Base-by-base conservation (phyloP, 345 rosid genomes). In the Eucalyptus shirleyi region DNA sequence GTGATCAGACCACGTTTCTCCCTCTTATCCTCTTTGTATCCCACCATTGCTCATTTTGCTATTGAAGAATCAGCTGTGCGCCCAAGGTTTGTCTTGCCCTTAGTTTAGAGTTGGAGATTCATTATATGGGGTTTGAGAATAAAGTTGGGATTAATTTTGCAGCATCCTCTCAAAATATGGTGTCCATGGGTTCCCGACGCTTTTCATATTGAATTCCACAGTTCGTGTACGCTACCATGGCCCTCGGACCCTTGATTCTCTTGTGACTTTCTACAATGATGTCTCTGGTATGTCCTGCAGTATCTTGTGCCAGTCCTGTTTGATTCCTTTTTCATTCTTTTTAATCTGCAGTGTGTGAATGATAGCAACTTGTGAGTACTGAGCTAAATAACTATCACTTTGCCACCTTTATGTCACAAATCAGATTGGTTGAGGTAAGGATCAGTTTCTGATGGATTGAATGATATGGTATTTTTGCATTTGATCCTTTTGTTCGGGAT, bases 101-200 rank as follows among this genome's bases (percentile, higher is more conserved):
- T 81, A 69, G 83, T 82, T 15, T 90, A 24, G 24, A 86, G 42
- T 59, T 32, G 77, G 49, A 51, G 40, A 67, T 49, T 59, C 53
- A 37, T 26, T 53, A 42, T 88, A 26, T 40, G 60, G 44, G 56
- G 49, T n/a, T 69, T 91, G 72, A 45, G 50, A 87, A 89, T 69
- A 88, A 34, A 67, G n/a, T 90, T 83, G 44, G 86, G 40, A 89
- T 91, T 53, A 80, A 90, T 91, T 92, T 34, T 92, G 95, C 95
- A 98, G 99, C 90, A 95, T 94, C 88, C 94, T 98, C 69, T 97
- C 99, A 0, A 98, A 97, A 93, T 98, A 96, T 90, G 98, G 99
- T 87, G 99, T 98, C 91, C 99, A 96, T 90, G 98, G 99, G 87
- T 96, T 96, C 89, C 99, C 99, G 9, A 94, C 96, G 5, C 96